Base-by-base conservation (phyloP, 805 yeast genomes). In the Metschnikowia noctiluminum region DNA sequence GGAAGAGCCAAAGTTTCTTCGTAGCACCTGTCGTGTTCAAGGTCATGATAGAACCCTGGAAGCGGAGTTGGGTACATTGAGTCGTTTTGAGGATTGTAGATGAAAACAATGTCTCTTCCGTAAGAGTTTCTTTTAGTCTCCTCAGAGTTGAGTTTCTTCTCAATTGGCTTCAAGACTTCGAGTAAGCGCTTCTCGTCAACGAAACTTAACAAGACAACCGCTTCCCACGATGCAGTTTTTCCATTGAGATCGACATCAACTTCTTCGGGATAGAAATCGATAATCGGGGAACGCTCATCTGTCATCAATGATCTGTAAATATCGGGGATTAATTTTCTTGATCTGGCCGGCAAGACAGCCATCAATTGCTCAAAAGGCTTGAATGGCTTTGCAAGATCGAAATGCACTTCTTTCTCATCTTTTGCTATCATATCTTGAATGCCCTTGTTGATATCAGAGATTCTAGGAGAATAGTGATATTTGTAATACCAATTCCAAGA, bases 261-360 rank as follows among this genome's bases (percentile, higher is more conserved):
- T 51, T 88, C 89, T 49, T 78, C 77, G 2, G 99, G 99, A 63
- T 94, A 94, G 61, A 89, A 90, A 59, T 90, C 97, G 48, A 78
- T 77, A 56, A 94, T 89, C 28, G 97, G 96, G 7, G 97, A 91
- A 40, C 76, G 75, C 40, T 82, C 83, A 50, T 91, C 96, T 12
- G 84, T 82, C 96, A 94, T 91, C 54, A 94, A 74, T 3, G 84
- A 78, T 66, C 96, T 80, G 65, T 86, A 87, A 15, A 81, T 81
- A 7, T 74, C 64, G 1, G 99, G 98, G 61, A 94, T 82, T 56
- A 94, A 77, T 40, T 76, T 73, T 46, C 79, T 81, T 4, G 97
- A 90, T 73, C 97, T 82, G 21, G 92, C 96, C 0, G 99, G 99
- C 56, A 94, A 74, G 21, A 94, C 99, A 15, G 96, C 92, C 99